A percentile compares a stretch with the other conserved stretches of the same genome.
phyloP scores from a whole-genome alignment of 192 early-diverging fungal genomes.

The Coemansia sp. region DNA sequence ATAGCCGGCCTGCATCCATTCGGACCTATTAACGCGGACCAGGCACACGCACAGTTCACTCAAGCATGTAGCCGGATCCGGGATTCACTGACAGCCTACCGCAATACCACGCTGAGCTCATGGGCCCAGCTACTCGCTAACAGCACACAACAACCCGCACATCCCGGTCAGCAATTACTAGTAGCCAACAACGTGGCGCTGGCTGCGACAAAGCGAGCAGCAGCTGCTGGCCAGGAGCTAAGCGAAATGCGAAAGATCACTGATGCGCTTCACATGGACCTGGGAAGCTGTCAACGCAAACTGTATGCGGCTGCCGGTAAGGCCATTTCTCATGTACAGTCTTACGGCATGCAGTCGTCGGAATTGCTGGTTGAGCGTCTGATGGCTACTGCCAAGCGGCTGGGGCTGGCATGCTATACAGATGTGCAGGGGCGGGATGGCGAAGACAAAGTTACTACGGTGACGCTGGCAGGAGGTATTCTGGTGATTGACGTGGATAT shows the following conservation, averaged over 20 bases:
- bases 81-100: slow-evolving; percentile 23
- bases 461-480: slow-evolving; percentile 45
- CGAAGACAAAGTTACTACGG: slow-evolving; percentile 24
- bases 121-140: slow-evolving; percentile 23
- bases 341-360: background rate
- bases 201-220: slow-evolving; percentile 17
- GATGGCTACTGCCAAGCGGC: slow-evolving; percentile 21
- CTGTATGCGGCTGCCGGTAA: slow-evolving; percentile 37
- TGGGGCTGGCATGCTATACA: slow-evolving; percentile 41
- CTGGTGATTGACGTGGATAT: slow-evolving; percentile 51
- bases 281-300: slow-evolving; percentile 10
- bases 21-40: slow-evolving; percentile 35
- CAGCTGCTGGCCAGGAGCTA: slow-evolving; percentile 33
- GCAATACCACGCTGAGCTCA: slow-evolving; percentile 35
- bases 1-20: slow-evolving; percentile 39
- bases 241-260: slow-evolving; percentile 32
- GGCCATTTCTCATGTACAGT: slow-evolving; percentile 24
- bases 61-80: slow-evolving; percentile 35
- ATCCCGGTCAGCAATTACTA: background rate
- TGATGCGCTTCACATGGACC: slow-evolving; percentile 35
- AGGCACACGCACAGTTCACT: slow-evolving; percentile 21
- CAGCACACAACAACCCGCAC: slow-evolving; percentile 3
- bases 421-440: slow-evolving; percentile 24
- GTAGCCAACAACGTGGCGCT: background rate
- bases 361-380: slow-evolving; percentile 29